These are phyloP conservation scores for Pilobolus umbonatus DNA, from an alignment of 192 early-diverging fungal species.

Conservation along the genomic window DNA sequence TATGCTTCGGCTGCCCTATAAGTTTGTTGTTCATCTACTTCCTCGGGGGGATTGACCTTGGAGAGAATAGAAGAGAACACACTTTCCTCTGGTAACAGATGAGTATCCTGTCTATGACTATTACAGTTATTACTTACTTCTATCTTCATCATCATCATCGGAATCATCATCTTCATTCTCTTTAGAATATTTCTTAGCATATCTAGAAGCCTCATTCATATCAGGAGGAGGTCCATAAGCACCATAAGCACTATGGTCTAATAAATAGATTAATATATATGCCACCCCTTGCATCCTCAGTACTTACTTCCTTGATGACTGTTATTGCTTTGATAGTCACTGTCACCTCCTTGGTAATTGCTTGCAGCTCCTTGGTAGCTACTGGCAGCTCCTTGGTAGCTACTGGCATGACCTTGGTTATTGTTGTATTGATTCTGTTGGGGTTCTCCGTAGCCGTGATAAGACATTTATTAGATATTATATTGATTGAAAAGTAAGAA, in stretches of 20 bases:
- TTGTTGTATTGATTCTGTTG: no score
- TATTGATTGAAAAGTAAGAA: no score
- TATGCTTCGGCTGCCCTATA: constrained; percentile 20
- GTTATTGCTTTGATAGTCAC: background rate
- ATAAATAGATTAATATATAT: no score
- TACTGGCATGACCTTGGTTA: no score
- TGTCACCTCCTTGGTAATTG: no score
- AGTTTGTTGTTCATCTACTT: constrained; percentile 17
- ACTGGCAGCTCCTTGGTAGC: no score
- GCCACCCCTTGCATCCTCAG: no score
- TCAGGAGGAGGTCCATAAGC: no score
- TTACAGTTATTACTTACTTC: background rate
- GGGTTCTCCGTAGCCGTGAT: background rate
- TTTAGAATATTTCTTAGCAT: constrained; percentile 2
- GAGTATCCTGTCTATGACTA: background rate
- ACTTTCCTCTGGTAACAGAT: constrained; percentile 6
- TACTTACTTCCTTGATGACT: no score
- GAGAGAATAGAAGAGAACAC: constrained; percentile 26
- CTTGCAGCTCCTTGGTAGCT: no score
- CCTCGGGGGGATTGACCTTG: constrained; percentile 3
- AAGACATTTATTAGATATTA: no score
- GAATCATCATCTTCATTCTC: background rate
- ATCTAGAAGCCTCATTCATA: constrained; percentile 1
- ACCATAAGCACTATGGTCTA: no score
- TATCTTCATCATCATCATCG: background rate